Percentiles rank a stretch among this genome's conserved stretches.
Conservation (phyloP, 1,139 yeast species). For the Kazachstania sp. region DNA sequence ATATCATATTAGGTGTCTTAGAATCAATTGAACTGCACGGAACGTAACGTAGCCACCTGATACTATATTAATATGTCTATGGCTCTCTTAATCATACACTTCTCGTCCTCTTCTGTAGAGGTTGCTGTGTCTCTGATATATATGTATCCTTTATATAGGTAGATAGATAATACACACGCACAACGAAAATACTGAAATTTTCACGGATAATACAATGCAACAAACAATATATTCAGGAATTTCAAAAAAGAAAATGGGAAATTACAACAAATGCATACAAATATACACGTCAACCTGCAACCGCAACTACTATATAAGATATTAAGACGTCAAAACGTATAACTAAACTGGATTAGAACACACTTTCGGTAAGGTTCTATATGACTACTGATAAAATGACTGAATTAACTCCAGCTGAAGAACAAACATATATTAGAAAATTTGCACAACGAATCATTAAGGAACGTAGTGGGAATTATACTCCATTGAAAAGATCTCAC, state of each 20-base stretch:
- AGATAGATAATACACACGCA: neutral
- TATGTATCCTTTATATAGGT: too few species aligned
- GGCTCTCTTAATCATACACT: too few species aligned
- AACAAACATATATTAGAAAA: constrained; percentile 11
- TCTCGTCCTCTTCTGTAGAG: too few species aligned
- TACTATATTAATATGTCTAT: too few species aligned
- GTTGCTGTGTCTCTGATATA: too few species aligned
- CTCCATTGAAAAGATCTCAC: constrained; percentile 21
- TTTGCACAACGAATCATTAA: constrained; percentile 27
- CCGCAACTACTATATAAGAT: too few species aligned
- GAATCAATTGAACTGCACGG: too few species aligned
- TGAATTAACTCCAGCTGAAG: constrained; percentile 3
- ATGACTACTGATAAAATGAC: constrained; percentile 1
- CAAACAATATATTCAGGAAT: neutral
- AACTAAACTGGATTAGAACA: too few species aligned
- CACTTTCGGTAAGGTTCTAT: neutral
- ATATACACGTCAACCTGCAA: neutral
- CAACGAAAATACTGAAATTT: neutral
- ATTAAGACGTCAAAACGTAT: too few species aligned
- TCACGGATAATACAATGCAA: neutral
- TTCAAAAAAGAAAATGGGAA: neutral
- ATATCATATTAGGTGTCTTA: too few species aligned
- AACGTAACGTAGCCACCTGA: too few species aligned
- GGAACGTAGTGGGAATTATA: constrained; percentile 30
- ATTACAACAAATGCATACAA: neutral